Evolutionary conservation across 2,329 filamentous ascomycete species (phyloP).

Genomic region (Coniochaeta hoffmannii): DNA sequence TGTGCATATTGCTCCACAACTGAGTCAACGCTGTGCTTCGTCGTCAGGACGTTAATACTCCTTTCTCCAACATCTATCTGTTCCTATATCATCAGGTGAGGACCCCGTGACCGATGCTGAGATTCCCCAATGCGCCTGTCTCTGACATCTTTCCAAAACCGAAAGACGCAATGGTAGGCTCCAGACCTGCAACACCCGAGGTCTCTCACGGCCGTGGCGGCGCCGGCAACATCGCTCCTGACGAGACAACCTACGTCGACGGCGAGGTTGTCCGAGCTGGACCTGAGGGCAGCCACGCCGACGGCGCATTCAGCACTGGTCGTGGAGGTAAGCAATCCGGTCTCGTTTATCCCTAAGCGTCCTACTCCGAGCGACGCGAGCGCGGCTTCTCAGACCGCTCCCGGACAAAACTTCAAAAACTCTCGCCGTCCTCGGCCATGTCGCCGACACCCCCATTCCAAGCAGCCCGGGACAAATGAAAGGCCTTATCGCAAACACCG

Average conservation of each 20-base stretch:
- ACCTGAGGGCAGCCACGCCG: slow-evolving; percentile 45
- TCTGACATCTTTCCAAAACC: not conserved
- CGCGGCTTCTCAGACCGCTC: not conserved
- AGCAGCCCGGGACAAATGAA: not conserved
- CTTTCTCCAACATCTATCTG: not conserved
- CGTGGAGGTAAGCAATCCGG: slow-evolving; percentile 41
- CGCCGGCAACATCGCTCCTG: slow-evolving; percentile 52
- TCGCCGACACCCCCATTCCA: too few relatives aligned
- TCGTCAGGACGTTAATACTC: not conserved
- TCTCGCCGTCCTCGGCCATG: not conserved
- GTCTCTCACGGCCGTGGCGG: slow-evolving; percentile 55
- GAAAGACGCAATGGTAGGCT: not conserved
- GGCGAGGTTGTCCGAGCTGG: slow-evolving; percentile 53
- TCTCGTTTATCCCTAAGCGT: too few relatives aligned
- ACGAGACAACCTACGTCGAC: slow-evolving; percentile 53
- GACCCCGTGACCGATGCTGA: too few relatives aligned
- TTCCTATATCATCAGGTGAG: not conserved
- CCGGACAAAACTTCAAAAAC: not conserved
- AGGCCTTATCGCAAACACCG: not conserved
- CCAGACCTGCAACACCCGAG: slow-evolving; percentile 25
- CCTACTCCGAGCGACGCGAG: not conserved
- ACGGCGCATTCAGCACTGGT: slow-evolving; percentile 51
- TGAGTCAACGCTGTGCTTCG: not conserved
- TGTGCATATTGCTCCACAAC: not conserved
- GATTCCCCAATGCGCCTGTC: not conserved